phyloP scores from a whole-genome alignment of 2,329 filamentous ascomycete species.

The Cordyceps sp. region DNA sequence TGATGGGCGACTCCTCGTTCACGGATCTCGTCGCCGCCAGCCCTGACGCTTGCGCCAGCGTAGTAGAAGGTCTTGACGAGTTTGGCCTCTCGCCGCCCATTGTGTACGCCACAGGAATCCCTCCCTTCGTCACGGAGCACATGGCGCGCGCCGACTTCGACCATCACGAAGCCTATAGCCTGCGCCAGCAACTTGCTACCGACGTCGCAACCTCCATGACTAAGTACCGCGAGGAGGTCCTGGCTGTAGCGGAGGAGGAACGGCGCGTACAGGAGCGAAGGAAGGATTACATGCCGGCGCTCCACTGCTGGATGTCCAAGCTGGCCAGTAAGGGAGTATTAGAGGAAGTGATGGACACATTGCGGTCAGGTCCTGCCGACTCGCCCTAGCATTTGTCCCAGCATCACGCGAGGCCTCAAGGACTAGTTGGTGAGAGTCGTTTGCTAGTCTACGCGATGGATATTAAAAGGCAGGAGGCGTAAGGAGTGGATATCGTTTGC shows the following conservation, averaged over 20 bases:
- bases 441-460: no score
- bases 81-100: conserved; percentile 12
- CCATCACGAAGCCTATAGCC: conserved; percentile 12
- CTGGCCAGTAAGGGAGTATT: conserved; percentile 52
- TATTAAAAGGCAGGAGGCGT: no score
- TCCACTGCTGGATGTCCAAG: conserved; percentile 52
- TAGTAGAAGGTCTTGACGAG: conserved; percentile 11
- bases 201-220: conserved; percentile 24
- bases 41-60: background rate
- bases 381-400: no score
- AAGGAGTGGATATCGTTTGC: no score
- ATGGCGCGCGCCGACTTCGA: conserved; percentile 4
- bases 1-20: no score
- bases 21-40: background rate
- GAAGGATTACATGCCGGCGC: conserved; percentile 52
- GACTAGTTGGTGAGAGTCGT: no score
- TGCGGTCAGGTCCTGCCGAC: no score
- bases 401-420: no score
- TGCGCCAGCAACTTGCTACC: conserved; percentile 20
- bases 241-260: conserved; percentile 27
- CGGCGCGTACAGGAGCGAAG: conserved; percentile 35
- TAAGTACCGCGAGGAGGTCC: conserved; percentile 31
- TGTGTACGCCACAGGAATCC: conserved; percentile 8
- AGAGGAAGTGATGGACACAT: conserved; percentile 18
- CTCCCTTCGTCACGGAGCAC: conserved; percentile 4